Evolutionary conservation across 2,329 filamentous ascomycete genomes (phyloP), one percentile per base, ranked within the genome.

Genomic region (Fusarium sp.): DNA sequence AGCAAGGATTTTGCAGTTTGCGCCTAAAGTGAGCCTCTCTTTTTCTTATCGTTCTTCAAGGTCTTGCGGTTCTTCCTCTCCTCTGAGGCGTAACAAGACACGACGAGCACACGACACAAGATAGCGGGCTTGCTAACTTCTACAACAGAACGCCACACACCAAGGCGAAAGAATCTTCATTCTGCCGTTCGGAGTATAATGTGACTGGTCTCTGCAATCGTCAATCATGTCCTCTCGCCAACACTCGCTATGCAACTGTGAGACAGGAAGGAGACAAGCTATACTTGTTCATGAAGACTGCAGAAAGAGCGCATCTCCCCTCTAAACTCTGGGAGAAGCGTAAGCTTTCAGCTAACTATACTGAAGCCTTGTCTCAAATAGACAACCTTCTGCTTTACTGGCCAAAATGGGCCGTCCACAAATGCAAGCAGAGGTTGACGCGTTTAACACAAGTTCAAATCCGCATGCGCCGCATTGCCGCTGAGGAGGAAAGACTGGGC

Each of bases 261-360:
- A 92, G 95, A 71, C 89, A 92, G 57, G 90, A 97, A 77, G 94
- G 93, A 56, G 92, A 93, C 69, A 90, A 89, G 11, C 87, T 98
- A 69, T 98, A 98, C 83, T 90, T 98, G 61, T 98, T 97, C 86
- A 97, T 97, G 87, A 98, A 98, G 85, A 96, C 94, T 7, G 89
- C 94, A 73, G 94, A 97, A 84, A 92, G 96, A 67, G 87, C 92
- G 14, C 95, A 94, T 80, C 88, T 95, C 81, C 96, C 95, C 2
- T 91, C 89, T 63, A 97, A 97, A 81, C 90, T 95, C 83, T 99
- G 96, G 96, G 94, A 98, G 83, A 90, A 91, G 74, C 94, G 98
- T 79, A 93, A 94, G 78, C 85, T 99, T 34, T 94, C 93, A 29
- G 89, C 90, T 75, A 98, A 98, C 84, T 98, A 98, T 81, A 89